A percentile compares a stretch with the other conserved stretches of the same genome.
Conservation (phyloP, 2,329 filamentous ascomycete species). For the Aureobasidium sp. region DNA sequence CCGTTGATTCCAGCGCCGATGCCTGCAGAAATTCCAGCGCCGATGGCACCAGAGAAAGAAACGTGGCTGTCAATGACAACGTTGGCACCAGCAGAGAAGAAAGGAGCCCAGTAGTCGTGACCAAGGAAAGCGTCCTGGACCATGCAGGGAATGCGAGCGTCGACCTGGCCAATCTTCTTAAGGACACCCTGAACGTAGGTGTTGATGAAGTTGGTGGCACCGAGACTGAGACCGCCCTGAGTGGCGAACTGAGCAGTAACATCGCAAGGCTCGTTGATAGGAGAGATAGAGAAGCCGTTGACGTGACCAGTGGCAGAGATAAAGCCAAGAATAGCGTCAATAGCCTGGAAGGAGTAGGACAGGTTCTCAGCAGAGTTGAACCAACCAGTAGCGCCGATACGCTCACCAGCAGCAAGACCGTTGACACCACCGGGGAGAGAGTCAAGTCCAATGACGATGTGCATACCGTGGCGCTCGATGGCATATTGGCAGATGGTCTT, state of each 20-base stretch:
- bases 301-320: conserved; percentile 12
- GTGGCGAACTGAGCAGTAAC: conserved; percentile 24
- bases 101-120: conserved; percentile 25
- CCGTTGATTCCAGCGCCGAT: neutral
- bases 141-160: conserved; percentile 29
- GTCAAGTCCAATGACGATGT: conserved; percentile 31
- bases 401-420: conserved; percentile 22
- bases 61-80: conserved; percentile 28
- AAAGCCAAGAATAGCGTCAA: conserved; percentile 16
- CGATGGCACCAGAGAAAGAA: neutral
- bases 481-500: conserved; percentile 25
- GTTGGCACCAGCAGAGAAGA: conserved; percentile 23
- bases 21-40: neutral
- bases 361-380: conserved; percentile 26
- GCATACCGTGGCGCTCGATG: conserved; percentile 30
- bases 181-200: conserved; percentile 30
- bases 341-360: conserved; percentile 24
- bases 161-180: conserved; percentile 21
- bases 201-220: conserved; percentile 26
- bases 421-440: conserved; percentile 30
- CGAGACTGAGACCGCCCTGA: conserved; percentile 25
- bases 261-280: conserved; percentile 17
- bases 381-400: conserved; percentile 23
- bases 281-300: conserved; percentile 15
- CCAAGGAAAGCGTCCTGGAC: conserved; percentile 28